Percentiles rank a stretch among this genome's conserved stretches.
These are phyloP conservation scores for Globisporangium sylvaticum DNA, from an alignment of 352 stramenopile species.

Conservation along the genomic window DNA sequence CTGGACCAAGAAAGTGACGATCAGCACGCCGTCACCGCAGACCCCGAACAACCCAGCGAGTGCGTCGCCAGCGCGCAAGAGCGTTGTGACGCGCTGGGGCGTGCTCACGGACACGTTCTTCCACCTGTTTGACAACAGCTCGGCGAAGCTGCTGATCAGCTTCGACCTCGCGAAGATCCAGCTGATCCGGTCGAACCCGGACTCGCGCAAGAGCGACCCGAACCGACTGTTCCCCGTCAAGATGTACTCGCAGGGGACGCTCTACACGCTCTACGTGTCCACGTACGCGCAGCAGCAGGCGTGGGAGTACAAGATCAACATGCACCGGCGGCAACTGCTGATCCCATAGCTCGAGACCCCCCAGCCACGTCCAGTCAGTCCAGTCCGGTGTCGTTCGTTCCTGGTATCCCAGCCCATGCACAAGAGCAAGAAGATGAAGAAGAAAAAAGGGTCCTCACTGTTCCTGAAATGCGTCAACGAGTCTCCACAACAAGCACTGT, in stretches of 20 bases:
- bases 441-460: not conserved
- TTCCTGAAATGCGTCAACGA: slow-evolving; percentile 6
- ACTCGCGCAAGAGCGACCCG: slow-evolving; percentile 40
- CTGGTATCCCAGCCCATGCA: not conserved
- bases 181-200: slow-evolving; percentile 50
- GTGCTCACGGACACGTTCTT: slow-evolving; percentile 80
- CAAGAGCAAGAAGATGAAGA: not conserved
- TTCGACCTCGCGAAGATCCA: slow-evolving; percentile 79
- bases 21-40: slow-evolving; percentile 36
- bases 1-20: slow-evolving; percentile 55
- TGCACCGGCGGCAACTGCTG: slow-evolving; percentile 66
- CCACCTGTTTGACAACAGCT: slow-evolving; percentile 76
- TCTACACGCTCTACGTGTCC: slow-evolving; percentile 77
- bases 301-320: slow-evolving; percentile 80
- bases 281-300: slow-evolving; percentile 72
- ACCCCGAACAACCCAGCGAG: slow-evolving; percentile 40
- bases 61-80: slow-evolving; percentile 43
- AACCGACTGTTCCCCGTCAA: slow-evolving; percentile 66
- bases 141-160: slow-evolving; percentile 61
- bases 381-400: not conserved
- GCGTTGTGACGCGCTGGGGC: slow-evolving; percentile 65
- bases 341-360: slow-evolving; percentile 37
- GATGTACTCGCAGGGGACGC: slow-evolving; percentile 57
- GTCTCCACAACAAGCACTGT: not conserved
- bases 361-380: not conserved